A percentile compares a stretch with the other conserved stretches of the same genome.
Evolutionary conservation across 2,329 filamentous ascomycete species (phyloP).

Genomic region (Sphaerulina vaccinii): DNA sequence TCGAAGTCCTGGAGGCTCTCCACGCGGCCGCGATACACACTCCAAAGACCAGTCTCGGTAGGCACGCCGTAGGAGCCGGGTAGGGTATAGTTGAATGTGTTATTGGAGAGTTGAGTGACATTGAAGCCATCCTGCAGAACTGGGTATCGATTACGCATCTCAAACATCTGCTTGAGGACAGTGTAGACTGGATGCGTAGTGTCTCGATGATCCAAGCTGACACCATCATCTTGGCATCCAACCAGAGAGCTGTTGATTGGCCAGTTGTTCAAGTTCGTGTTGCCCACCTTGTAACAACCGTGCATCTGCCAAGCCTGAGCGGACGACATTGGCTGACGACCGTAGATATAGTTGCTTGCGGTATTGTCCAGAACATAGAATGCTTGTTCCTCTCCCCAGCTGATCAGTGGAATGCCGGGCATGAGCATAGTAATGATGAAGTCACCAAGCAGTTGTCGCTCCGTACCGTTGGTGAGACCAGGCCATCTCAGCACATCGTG

Average conservation of each 20-base stretch:
- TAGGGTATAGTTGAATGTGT: conserved; percentile 52
- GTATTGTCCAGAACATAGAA: conserved; percentile 65
- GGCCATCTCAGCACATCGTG: conserved; percentile 68
- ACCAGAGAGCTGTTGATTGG: conserved; percentile 54
- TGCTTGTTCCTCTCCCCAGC: conserved; percentile 66
- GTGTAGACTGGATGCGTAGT: conserved; percentile 61
- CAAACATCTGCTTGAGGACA: conserved; percentile 61
- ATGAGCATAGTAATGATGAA: conserved; percentile 61
- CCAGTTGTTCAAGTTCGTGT: conserved; percentile 58
- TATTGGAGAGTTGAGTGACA: conserved; percentile 56
- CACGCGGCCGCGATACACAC: conserved; percentile 54
- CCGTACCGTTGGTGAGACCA: conserved; percentile 55
- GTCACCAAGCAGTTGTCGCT: conserved; percentile 57
- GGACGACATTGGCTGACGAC: conserved; percentile 62
- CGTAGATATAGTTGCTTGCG: conserved; percentile 64
- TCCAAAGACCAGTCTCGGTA: conserved; percentile 62
- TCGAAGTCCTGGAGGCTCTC: conserved; percentile 54
- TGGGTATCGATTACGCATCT: conserved; percentile 57
- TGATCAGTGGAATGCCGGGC: conserved; percentile 60
- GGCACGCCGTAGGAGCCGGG: conserved; percentile 54
- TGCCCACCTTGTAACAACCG: conserved; percentile 60
- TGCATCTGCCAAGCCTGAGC: conserved; percentile 64
- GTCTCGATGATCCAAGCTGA: conserved; percentile 62
- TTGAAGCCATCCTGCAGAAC: conserved; percentile 60
- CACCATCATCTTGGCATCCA: conserved; percentile 58